These are phyloP conservation scores for Calonectria henricotiae DNA, from an alignment of 2,329 filamentous ascomycete genomes.

Conservation along the genomic window DNA sequence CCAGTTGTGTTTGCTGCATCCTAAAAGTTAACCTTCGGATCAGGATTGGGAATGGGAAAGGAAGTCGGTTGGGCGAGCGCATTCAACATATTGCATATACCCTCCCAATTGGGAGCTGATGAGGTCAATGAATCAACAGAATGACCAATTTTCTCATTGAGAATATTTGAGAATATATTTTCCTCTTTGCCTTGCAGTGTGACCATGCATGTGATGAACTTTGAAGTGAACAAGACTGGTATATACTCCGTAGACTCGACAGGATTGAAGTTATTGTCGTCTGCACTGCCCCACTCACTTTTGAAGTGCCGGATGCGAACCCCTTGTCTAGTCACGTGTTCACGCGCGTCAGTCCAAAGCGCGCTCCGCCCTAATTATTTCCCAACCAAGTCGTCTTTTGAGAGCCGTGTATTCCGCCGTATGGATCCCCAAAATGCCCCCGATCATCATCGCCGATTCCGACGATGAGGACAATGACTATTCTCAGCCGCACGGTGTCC, in stretches of 20 bases:
- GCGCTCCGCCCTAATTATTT: conserved; percentile 35
- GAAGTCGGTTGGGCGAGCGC: conserved; percentile 56
- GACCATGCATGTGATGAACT: background rate
- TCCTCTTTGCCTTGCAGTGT: background rate
- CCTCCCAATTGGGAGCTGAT: conserved; percentile 55
- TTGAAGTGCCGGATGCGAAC: too few species aligned
- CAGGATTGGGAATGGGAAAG: conserved; percentile 52
- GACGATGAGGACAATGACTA: conserved; percentile 58
- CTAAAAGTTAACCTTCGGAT: conserved; percentile 58
- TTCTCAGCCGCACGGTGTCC: conserved; percentile 41
- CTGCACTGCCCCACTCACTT: too few species aligned
- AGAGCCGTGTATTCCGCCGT: conserved; percentile 12
- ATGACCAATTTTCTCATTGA: conserved; percentile 51
- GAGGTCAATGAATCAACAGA: conserved; percentile 54
- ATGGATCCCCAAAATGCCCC: conserved; percentile 44
- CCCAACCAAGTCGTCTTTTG: conserved; percentile 25
- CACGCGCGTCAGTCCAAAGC: conserved; percentile 45
- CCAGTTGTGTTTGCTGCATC: conserved; percentile 58
- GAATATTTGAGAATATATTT: conserved; percentile 27
- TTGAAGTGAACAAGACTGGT: background rate
- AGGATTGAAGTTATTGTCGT: too few species aligned
- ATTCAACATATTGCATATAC: conserved; percentile 62
- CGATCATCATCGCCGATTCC: conserved; percentile 59
- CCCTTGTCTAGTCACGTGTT: conserved; percentile 41
- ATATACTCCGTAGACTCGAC: too few species aligned